These are phyloP conservation scores for Arthrobotrys sphaeroides DNA, from an alignment of 2,329 filamentous ascomycete species.

Conservation along the genomic window DNA sequence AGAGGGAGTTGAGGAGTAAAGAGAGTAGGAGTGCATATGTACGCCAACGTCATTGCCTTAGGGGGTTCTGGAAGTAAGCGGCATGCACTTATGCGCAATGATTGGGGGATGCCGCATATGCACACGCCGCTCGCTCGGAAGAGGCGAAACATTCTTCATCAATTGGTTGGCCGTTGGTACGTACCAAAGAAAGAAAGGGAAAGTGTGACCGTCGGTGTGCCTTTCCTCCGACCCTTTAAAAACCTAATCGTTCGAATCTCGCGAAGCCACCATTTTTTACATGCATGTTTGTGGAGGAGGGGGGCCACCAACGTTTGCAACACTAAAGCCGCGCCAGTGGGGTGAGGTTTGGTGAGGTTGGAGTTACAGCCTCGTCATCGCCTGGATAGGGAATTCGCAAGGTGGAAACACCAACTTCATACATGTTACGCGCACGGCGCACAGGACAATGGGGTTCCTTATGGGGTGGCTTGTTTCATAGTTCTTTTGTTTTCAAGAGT, in stretches of 20 bases:
- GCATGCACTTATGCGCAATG: conserved; percentile 1
- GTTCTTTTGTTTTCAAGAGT: neutral
- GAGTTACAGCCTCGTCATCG: conserved; percentile 25
- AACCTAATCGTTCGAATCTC: too few relatives aligned
- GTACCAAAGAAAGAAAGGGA: conserved; percentile 3
- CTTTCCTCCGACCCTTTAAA: conserved; percentile 11
- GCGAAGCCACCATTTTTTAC: conserved; percentile 9
- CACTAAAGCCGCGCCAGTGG: neutral
- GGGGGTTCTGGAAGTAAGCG: conserved; percentile 7
- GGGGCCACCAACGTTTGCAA: conserved; percentile 13
- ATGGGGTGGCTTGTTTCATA: too few relatives aligned
- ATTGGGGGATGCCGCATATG: neutral
- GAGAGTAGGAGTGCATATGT: too few relatives aligned
- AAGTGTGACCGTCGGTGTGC: conserved; percentile 38
- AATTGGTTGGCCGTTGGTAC: too few relatives aligned
- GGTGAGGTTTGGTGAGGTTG: too few relatives aligned
- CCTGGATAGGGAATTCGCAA: conserved; percentile 13
- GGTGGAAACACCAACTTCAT: neutral
- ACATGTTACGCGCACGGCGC: too few relatives aligned
- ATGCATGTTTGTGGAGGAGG: too few relatives aligned
- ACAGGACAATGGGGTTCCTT: too few relatives aligned
- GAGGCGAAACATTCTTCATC: too few relatives aligned
- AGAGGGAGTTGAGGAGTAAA: too few relatives aligned
- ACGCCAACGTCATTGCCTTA: neutral
- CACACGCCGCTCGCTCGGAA: conserved; percentile 10